Percentiles rank a stretch among this genome's conserved stretches.
phyloP scores from a whole-genome alignment of 805 yeast species.

The Yamadazyma tumulicola region DNA sequence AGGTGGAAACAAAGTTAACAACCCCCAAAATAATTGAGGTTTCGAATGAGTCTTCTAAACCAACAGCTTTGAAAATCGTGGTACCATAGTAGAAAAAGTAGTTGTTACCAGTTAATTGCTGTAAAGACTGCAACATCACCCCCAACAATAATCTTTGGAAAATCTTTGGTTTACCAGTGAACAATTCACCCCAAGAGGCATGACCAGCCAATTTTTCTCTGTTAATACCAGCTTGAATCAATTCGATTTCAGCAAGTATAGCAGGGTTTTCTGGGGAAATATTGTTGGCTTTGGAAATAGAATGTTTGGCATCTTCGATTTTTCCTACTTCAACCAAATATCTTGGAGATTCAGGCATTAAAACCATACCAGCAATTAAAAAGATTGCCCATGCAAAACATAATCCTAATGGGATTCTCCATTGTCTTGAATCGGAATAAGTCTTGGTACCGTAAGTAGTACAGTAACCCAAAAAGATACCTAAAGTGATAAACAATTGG shows the following conservation, averaged over 20 bases:
- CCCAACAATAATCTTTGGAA: conserved; percentile 56
- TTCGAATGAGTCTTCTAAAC: conserved; percentile 48
- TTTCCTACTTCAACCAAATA: conserved; percentile 50
- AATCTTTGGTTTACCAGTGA: conserved; percentile 63
- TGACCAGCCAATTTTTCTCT: conserved; percentile 59
- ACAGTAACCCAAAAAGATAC: conserved; percentile 69
- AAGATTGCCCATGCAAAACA: conserved; percentile 51
- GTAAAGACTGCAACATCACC: conserved; percentile 53
- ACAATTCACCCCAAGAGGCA: conserved; percentile 62
- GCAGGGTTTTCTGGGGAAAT: conserved; percentile 50
- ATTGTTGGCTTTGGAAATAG: conserved; percentile 58
- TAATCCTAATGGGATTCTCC: conserved; percentile 65
- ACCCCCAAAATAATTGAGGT: conserved; percentile 53
- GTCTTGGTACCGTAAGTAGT: conserved; percentile 59
- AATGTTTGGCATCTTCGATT: conserved; percentile 49
- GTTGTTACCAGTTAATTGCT: conserved; percentile 58
- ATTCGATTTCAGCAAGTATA: conserved; percentile 49
- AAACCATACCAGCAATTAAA: conserved; percentile 47
- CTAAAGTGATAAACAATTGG: conserved; percentile 67
- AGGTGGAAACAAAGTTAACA: conserved; percentile 54
- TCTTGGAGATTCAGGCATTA: conserved; percentile 70
- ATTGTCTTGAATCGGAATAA: conserved; percentile 50
- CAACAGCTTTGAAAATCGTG: conserved; percentile 49
- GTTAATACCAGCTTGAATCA: conserved; percentile 57
- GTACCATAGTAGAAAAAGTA: conserved; percentile 63